These are phyloP conservation scores for Hydrangea macrophylla DNA, from an alignment of 148 eudicot species.

Conservation along the genomic window DNA sequence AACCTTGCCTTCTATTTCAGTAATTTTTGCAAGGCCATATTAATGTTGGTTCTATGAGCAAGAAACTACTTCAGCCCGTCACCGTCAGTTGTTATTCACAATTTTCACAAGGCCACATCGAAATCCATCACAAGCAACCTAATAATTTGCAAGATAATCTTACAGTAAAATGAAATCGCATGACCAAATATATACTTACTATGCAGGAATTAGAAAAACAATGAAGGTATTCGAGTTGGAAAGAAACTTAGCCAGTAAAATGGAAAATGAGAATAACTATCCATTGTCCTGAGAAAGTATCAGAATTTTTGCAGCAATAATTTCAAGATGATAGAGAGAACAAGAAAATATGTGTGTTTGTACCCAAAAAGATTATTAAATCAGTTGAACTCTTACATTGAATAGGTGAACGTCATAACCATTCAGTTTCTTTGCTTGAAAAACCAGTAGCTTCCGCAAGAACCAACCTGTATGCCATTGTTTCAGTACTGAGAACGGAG, in stretches of 20 bases:
- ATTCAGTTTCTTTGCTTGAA: conserved; percentile 32
- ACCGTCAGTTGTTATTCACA: too few relatives aligned
- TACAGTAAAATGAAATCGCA: too few relatives aligned
- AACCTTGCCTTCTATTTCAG: neutral
- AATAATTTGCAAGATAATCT: too few relatives aligned
- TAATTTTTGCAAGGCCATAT: neutral
- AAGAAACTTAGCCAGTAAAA: too few relatives aligned
- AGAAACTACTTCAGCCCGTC: too few relatives aligned
- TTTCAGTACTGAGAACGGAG: conserved; percentile 28
- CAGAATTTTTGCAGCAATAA: neutral
- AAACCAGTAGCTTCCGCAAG: conserved; percentile 40
- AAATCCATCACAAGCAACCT: too few relatives aligned
- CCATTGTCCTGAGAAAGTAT: neutral
- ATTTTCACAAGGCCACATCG: too few relatives aligned
- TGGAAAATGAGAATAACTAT: too few relatives aligned
- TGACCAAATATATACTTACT: too few relatives aligned
- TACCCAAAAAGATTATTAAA: conserved; percentile 10
- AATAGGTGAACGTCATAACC: conserved; percentile 37
- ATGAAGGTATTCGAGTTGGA: neutral
- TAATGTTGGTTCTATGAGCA: too few relatives aligned
- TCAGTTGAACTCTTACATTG: conserved; percentile 39
- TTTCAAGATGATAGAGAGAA: conserved; percentile 2
- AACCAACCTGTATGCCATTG: conserved; percentile 55
- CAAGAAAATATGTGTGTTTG: conserved; percentile 16
- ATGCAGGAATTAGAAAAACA: neutral